Evolutionary conservation across 2,329 filamentous ascomycete species (phyloP), one percentile per base, ranked within the genome.

Genomic region (Monosporascus sp.): DNA sequence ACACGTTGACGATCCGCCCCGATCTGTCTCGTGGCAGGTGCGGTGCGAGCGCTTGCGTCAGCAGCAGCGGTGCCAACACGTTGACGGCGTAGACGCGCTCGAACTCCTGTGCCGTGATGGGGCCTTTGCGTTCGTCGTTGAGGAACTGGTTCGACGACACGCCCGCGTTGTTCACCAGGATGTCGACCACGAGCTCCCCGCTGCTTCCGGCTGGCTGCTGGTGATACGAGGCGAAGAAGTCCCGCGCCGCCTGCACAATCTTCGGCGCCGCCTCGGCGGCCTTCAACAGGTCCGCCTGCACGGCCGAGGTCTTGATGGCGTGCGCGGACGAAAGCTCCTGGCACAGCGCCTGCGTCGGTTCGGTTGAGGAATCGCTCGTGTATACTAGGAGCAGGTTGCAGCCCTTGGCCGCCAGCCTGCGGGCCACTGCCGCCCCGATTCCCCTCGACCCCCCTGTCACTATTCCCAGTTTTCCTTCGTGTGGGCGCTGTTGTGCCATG

Each of bases 141-240:
- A 88, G 73, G 26, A 74, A 68, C 61, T 86, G 81, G 72, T 94
- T 93, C 40, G 81, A 73, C 34, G 82, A 76, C 7, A 85, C 74
- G 51, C 90, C 91, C 31, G 91, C 91, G 69, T 95, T 96, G 80
- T 96, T 95, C 76, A 96, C 76, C 51, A 96, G 76, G 56, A 96
- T 90, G 72, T 95, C 90, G 64, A 96, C 80, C 64, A 86, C 83
- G 67, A 91, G 82, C 74, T 55, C 71, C 66, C 53, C 40, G 59
- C 67, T 71, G 88, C 85, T 64, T 84, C 75, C 59, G 82, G 76
- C 61, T 11, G 9, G 82, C 78, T 5, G 83, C 78, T 0, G 78
- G 24, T 75, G 41, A 20, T 20, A 44, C n/a, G 41, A 20, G 41
- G 43, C 8, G 43, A 46, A 46, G 22, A 46, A 27, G 43, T 26